Conservation (phyloP, 1,284 basidiomycete species). For the Tilletia setariae region DNA sequence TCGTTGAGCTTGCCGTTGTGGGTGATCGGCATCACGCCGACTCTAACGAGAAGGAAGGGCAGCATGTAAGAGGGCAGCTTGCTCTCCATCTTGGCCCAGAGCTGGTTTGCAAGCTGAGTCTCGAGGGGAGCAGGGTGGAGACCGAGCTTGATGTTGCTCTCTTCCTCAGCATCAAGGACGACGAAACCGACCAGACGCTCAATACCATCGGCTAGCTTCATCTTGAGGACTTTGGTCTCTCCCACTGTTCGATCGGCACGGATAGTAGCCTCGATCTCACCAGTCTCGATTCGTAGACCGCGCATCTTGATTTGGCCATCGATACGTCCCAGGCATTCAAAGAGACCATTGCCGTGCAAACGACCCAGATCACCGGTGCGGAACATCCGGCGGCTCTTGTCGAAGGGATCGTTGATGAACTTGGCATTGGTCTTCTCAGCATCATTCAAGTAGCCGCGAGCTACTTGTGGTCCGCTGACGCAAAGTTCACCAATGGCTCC, state of each 20-base stretch:
- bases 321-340: too few relatives aligned
- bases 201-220: background rate
- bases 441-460: constrained; percentile 1
- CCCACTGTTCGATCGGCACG: too few relatives aligned
- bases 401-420: background rate
- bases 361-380: background rate
- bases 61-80: background rate
- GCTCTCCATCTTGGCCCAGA: background rate
- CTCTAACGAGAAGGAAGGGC: background rate
- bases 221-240: background rate
- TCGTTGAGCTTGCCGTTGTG: background rate
- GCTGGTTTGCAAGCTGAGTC: background rate
- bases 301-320: too few relatives aligned
- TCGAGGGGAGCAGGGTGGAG: background rate
- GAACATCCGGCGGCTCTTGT: background rate
- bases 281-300: too few relatives aligned
- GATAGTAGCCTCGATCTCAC: too few relatives aligned
- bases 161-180: background rate
- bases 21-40: background rate
- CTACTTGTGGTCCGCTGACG: constrained; percentile 17
- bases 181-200: too few relatives aligned
- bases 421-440: constrained; percentile 9
- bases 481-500: background rate
- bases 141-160: background rate
- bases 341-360: too few relatives aligned